These are phyloP conservation scores for Gaeumannomyces tritici DNA, from an alignment of 2,329 filamentous ascomycete species.

Conservation along the genomic window DNA sequence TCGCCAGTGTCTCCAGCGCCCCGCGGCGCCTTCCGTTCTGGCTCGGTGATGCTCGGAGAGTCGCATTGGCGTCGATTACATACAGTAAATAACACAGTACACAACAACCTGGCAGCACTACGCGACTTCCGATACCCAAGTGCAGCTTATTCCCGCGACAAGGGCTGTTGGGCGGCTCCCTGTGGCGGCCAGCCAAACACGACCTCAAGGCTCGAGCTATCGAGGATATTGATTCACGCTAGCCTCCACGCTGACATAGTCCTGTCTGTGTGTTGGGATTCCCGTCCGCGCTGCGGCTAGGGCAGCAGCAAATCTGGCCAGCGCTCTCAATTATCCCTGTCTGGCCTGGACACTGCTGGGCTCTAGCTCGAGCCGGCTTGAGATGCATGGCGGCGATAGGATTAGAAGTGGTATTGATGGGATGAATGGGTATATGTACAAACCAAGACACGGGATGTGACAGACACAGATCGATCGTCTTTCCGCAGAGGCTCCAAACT, in stretches of 20 bases:
- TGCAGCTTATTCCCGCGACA: not conserved
- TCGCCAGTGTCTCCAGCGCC: not conserved
- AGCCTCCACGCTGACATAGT: too few species aligned
- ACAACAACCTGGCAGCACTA: not conserved
- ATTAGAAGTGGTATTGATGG: not conserved
- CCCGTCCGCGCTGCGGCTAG: too few species aligned
- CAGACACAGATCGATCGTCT: not conserved
- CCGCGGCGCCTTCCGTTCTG: too few species aligned
- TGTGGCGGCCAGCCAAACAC: too few species aligned
- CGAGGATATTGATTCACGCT: too few species aligned
- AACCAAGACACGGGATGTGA: not conserved
- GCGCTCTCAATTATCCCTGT: too few species aligned
- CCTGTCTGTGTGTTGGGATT: too few species aligned
- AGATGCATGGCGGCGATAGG: not conserved
- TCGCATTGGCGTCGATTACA: not conserved
- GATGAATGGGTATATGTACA: not conserved
- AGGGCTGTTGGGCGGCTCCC: too few species aligned
- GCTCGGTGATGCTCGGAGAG: not conserved
- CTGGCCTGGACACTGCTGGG: too few species aligned
- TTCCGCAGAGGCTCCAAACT: not conserved
- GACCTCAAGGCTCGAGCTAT: not conserved
- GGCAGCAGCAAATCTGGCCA: too few species aligned
- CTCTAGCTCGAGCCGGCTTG: too few species aligned
- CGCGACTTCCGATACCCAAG: not conserved
- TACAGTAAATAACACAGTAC: not conserved